A percentile compares a stretch with the other conserved stretches of the same genome.
These are phyloP conservation scores for Globisporangium solare DNA, from an alignment of 352 stramenopile species.

Conservation along the genomic window DNA sequence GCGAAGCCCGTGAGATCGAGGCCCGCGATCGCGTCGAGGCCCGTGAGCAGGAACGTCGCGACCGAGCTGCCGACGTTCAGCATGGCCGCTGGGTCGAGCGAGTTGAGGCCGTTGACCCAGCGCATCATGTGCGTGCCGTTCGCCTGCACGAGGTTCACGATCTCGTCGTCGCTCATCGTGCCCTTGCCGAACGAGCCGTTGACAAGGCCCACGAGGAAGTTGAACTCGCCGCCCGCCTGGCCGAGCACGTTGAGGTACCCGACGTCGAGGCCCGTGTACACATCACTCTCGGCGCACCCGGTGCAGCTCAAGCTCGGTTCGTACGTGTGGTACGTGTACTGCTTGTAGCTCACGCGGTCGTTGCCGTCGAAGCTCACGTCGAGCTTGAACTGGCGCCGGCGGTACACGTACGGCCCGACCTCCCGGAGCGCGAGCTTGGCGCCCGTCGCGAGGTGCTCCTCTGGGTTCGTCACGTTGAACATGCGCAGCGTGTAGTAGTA, in stretches of 20 bases:
- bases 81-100: slow-evolving; percentile 42
- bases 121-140: slow-evolving; percentile 18
- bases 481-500: slow-evolving; percentile 42
- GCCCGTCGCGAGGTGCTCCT: slow-evolving; percentile 23
- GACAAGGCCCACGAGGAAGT: slow-evolving; percentile 9
- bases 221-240: slow-evolving; percentile 8
- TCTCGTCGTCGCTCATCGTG: slow-evolving; percentile 1
- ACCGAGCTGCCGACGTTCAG: slow-evolving; percentile 31
- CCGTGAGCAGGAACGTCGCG: slow-evolving; percentile 31
- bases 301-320: slow-evolving; percentile 11
- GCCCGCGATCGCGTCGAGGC: slow-evolving; percentile 26
- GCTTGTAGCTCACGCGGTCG: slow-evolving; percentile 44
- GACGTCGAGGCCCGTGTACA: slow-evolving; percentile 12
- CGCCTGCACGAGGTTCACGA: slow-evolving; percentile 1
- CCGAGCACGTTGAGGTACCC: slow-evolving; percentile 17
- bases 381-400: slow-evolving; percentile 24
- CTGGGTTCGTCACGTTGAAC: slow-evolving; percentile 26
- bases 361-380: slow-evolving; percentile 13
- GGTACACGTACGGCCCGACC: slow-evolving; percentile 28
- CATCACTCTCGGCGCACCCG: slow-evolving; percentile 8
- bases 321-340: slow-evolving; percentile 65
- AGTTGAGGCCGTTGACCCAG: slow-evolving; percentile 57
- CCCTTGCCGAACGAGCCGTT: slow-evolving; percentile 8
- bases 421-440: slow-evolving; percentile 21
- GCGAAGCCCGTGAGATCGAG: slow-evolving; percentile 37